Conservation (phyloP, 1,139 yeast species). For the Keqinozyma sinolaborantium region DNA sequence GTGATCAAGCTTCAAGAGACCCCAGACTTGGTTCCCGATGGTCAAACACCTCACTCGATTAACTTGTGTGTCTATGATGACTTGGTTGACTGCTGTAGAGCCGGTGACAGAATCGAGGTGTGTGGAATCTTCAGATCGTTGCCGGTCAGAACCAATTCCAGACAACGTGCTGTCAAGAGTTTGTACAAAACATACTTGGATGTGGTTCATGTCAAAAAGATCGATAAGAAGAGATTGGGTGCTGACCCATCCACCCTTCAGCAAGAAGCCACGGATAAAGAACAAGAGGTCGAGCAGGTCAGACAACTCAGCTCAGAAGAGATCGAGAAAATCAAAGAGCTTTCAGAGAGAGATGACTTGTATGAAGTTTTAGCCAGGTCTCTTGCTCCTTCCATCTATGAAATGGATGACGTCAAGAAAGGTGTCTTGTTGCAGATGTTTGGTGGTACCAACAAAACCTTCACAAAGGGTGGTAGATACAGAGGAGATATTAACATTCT, state of each 20-base stretch:
- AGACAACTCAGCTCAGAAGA: conserved; percentile 70
- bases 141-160: conserved; percentile 84
- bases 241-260: conserved; percentile 69
- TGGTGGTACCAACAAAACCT: conserved; percentile 92
- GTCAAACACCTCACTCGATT: conserved; percentile 97
- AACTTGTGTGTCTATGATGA: conserved; percentile 95
- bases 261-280: conserved; percentile 43
- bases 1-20: conserved; percentile 93
- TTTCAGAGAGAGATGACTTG: conserved; percentile 68
- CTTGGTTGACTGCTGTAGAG: conserved; percentile 88
- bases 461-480: conserved; percentile 87
- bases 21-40: conserved; percentile 97
- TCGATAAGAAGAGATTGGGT: conserved; percentile 79
- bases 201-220: conserved; percentile 87
- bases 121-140: conserved; percentile 93
- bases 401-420: conserved; percentile 93
- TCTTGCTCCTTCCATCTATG: conserved; percentile 92
- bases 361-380: conserved; percentile 90
- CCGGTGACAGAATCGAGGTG: conserved; percentile 95
- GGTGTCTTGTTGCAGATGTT: conserved; percentile 89
- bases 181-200: conserved; percentile 91
- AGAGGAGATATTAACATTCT: conserved; percentile 93
- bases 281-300: conserved; percentile 72
- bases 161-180: conserved; percentile 79
- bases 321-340: conserved; percentile 55